Base-by-base conservation (phyloP, 2,329 filamentous ascomycete genomes). In the Paecilomyces niveus region DNA sequence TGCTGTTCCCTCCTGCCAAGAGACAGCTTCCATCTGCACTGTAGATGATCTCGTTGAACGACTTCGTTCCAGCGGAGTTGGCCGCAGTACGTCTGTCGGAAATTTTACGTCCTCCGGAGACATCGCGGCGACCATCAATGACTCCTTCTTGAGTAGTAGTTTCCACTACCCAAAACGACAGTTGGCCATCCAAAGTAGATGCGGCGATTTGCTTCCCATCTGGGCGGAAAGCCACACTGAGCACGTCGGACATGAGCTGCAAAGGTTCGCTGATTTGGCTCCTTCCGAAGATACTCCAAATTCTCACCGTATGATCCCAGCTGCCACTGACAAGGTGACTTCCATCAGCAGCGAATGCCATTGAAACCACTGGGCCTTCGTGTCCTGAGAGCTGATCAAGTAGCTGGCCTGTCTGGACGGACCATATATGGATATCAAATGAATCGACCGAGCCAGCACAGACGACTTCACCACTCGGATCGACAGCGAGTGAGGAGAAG, bases 351-450 rank as follows among this genome's bases (percentile, higher is more conserved):
- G 93, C 87, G 70, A 99, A 99, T 2, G 91, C 86, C 26, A 99
- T 78, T 1, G 90, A 87, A 4, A 92, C 94, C 1, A 99, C 89
- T 0, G 94, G 94, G 0, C 93, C 94, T 76, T 99, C 93, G 66
- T 99, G 94, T 1, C 94, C 95, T 6, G 92, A 84, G 24, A 99
- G 80, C 64, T 89, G 89, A 71, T 99, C 94, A 5, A 99, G 85
- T 18, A 99, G 81, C 73, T 99, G 94, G 2, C 94, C 94, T 0
- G 93, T 99, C 71, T 99, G 94, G 3, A 99, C 95, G 4, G 91
- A 97, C 94, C 94, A 99, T 62, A 99, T 89, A 75, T 99, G 92
- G 55, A 99, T 90, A 69, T 97, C 93, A 64, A 97, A 97, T 3
- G 92, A 96, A 72, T 99, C 94, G 15, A 96, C 82, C 1, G 93